Percentiles rank a stretch among this genome's conserved stretches.
Evolutionary conservation across 2,329 filamentous ascomycete species (phyloP).

Genomic region (Hymenoscyphus occultus): DNA sequence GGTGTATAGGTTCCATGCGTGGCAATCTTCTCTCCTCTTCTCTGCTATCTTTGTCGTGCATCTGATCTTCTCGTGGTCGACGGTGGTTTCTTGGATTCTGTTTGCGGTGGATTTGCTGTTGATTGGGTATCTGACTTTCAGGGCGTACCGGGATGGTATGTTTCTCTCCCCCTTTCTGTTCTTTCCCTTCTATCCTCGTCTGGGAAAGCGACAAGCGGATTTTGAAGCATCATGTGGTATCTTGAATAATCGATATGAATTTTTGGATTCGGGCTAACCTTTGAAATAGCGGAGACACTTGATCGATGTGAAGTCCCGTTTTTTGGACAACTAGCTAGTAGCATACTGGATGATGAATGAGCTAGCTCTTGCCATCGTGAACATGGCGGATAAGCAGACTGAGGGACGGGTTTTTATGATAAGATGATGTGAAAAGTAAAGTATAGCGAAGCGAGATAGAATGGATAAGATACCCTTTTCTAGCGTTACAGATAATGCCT

Average conservation of each 20-base stretch:
- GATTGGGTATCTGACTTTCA: constrained; percentile 72
- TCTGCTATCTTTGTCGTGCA: constrained; percentile 73
- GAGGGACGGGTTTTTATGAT: too few species aligned
- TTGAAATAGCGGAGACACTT: constrained; percentile 54
- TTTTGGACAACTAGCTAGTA: constrained; percentile 80
- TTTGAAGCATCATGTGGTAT: too few species aligned
- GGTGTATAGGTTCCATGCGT: constrained; percentile 77
- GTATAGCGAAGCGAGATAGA: too few species aligned
- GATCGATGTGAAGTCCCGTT: constrained; percentile 69
- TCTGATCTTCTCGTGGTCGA: constrained; percentile 81
- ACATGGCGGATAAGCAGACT: too few species aligned
- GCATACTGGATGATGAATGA: constrained; percentile 82
- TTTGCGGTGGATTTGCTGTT: constrained; percentile 71
- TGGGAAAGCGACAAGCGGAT: too few species aligned
- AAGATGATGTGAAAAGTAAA: too few species aligned
- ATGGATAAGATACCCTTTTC: constrained; percentile 7
- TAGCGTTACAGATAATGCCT: constrained; percentile 21
- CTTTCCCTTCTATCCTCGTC: too few species aligned
- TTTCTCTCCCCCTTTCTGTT: constrained; percentile 10
- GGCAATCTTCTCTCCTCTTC: constrained; percentile 87
- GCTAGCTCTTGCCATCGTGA: not conserved
- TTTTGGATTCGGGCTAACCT: not conserved
- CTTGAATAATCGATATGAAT: too few species aligned
- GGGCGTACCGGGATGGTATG: constrained; percentile 77
- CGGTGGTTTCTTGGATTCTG: constrained; percentile 78